These are phyloP conservation scores for Neopestalotiopsis rosae DNA, from an alignment of 2,329 filamentous ascomycete species.

Conservation along the genomic window DNA sequence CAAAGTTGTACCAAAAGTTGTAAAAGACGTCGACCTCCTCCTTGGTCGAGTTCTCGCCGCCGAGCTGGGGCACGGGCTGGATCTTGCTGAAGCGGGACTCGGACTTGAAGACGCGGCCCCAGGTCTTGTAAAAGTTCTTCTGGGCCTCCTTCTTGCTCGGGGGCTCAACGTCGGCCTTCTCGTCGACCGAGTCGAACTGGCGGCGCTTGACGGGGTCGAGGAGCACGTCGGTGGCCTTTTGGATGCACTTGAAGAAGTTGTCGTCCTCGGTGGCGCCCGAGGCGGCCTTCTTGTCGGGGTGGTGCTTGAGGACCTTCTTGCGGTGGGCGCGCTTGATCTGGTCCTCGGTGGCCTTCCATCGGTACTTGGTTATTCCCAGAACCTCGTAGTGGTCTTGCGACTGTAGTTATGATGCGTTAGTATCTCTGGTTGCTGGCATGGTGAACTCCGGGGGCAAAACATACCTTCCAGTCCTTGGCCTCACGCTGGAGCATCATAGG, in stretches of 20 bases:
- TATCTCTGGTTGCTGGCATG: too few species aligned
- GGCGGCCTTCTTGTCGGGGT: conserved; percentile 98
- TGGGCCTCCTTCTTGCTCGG: conserved; percentile 89
- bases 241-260: conserved; percentile 99
- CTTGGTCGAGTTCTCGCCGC: conserved; percentile 81
- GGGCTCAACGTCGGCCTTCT: conserved; percentile 88
- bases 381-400: conserved; percentile 98
- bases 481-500: conserved; percentile 89
- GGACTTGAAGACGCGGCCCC: conserved; percentile 86
- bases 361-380: conserved; percentile 89
- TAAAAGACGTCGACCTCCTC: conserved; percentile 95
- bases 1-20: conserved; percentile 99
- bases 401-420: conserved; percentile 46
- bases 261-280: conserved; percentile 88
- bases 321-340: conserved; percentile 99
- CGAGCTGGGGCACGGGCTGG: conserved; percentile 87
- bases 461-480: conserved; percentile 99
- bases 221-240: conserved; percentile 94
- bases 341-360: conserved; percentile 91
- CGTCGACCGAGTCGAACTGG: conserved; percentile 96
- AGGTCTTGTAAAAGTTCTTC: conserved; percentile 96
- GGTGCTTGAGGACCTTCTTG: conserved; percentile 99
- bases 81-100: conserved; percentile 92
- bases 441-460: background rate
- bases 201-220: conserved; percentile 90